Evolutionary conservation across 176 grass and related monocot genomes (phyloP).

Genomic region (Oropetium thomaeum): DNA sequence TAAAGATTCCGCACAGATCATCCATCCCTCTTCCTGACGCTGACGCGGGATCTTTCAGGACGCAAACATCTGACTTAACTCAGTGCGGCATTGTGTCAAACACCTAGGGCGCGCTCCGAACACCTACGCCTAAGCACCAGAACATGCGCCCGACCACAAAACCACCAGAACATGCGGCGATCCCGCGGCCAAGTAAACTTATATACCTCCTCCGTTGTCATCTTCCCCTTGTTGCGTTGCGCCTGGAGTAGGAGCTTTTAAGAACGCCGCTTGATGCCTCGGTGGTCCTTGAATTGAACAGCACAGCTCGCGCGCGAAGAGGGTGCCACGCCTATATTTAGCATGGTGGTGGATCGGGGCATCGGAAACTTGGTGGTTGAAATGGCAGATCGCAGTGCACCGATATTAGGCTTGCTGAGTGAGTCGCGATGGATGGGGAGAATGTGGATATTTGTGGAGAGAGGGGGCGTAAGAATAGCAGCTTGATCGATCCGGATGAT

Average conservation of each 20-base stretch:
- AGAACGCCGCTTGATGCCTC: conserved; percentile 15
- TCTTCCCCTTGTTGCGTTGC: conserved; percentile 6
- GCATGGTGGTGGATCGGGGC: conserved; percentile 12
- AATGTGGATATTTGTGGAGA: neutral
- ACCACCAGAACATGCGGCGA: conserved; percentile 13
- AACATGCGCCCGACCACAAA: neutral
- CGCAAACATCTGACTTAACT: neutral
- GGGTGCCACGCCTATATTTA: neutral
- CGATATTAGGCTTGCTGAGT: neutral
- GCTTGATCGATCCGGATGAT: neutral
- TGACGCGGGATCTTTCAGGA: conserved; percentile 27
- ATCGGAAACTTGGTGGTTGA: neutral
- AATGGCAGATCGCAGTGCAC: neutral
- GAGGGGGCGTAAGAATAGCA: neutral
- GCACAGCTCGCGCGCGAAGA: neutral
- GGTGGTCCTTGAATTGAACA: conserved; percentile 14
- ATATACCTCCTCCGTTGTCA: neutral
- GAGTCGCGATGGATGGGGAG: neutral
- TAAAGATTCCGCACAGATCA: neutral
- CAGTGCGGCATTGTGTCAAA: conserved; percentile 24
- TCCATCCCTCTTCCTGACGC: conserved; percentile 23
- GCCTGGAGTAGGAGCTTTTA: conserved; percentile 5
- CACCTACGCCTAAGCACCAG: neutral
- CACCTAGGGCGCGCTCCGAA: neutral
- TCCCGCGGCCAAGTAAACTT: conserved; percentile 1